Conservation (phyloP, 352 stramenopile species). For the Aphanomyces stellatus region DNA sequence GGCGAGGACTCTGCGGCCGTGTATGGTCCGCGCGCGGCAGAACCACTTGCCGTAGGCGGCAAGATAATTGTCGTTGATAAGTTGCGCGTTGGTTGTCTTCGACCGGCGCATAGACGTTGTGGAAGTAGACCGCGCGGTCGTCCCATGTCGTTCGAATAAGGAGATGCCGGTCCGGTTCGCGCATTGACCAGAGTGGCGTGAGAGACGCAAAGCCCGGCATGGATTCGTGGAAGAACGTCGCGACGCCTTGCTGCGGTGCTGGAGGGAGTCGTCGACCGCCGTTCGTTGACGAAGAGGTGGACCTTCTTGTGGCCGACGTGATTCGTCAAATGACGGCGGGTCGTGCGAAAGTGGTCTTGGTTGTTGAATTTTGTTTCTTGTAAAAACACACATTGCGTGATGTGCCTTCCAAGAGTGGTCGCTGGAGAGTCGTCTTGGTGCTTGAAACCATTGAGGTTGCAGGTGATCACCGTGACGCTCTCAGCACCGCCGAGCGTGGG, state of each 20-base stretch:
- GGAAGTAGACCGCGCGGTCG: not conserved
- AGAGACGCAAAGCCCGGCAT: not conserved
- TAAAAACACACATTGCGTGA: not conserved
- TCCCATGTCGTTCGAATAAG: not conserved
- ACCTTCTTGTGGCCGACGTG: not conserved
- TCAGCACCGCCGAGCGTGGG: not conserved
- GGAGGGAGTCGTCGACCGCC: not conserved
- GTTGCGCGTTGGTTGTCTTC: not conserved
- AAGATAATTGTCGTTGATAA: not conserved
- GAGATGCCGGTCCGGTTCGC: slow-evolving; percentile 2
- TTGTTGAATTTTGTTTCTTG: not conserved
- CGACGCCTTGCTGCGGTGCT: not conserved
- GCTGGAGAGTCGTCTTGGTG: not conserved
- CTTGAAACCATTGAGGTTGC: slow-evolving; percentile 11
- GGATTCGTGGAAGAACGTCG: not conserved
- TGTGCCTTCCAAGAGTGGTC: not conserved
- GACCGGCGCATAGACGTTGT: slow-evolving; percentile 22
- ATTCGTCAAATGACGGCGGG: not conserved
- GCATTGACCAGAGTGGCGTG: not conserved
- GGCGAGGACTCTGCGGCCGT: not conserved
- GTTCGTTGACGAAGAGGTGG: not conserved
- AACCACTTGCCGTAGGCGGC: not conserved
- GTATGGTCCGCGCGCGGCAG: not conserved
- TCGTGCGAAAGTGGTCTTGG: not conserved
- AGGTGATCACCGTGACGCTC: not conserved